Evolutionary conservation across 192 early-diverging fungal species (phyloP), one percentile per base, ranked within the genome.

Genomic region (Podochytrium sp.): DNA sequence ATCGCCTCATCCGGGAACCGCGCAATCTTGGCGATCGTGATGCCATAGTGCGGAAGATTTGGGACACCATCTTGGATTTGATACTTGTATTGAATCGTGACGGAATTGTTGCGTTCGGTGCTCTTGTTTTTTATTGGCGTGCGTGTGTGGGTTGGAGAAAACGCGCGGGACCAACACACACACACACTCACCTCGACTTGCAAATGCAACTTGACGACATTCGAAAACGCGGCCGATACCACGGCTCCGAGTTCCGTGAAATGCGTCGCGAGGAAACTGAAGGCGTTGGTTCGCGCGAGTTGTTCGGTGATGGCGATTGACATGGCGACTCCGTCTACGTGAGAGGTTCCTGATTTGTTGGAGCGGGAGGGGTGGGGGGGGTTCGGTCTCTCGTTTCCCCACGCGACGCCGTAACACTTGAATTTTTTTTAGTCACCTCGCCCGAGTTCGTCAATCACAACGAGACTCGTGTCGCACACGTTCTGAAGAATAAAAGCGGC

Each of bases 371-470:
- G 51, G 16, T 66, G 23, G 39, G 55, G 43, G 39, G 40, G n/a
- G 27, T 80, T 6, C 3, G 10, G 58, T 32, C 68, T 4, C 42
- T 38, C 10, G 37, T 25, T 18, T 41, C 25, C 42, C 73, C 38
- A 71, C 30, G 7, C 38, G 23, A 23, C 10, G 37, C 1, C 33
- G 20, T 50, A 58, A 67, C n/a, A 77, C 29, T 5, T 55, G 68
- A 35, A 6, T 38, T 37, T 39, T 23, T 16, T 12, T 14, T 7
- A 25, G 25, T 18, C n/a, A 72, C 79, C 77, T 79, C 95, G 74
- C 14, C 95, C 96, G 25, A 98, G 87, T 82, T 98, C 96, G 77
- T 98, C 96, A 73, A 98, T 92, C 51, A 96, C 77, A 0, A 98
- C 87, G 57, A 98, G 76, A 42, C 88, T 90, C 49, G 85, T 74